phyloP scores from a whole-genome alignment of 345 rosid genomes.

The Erodium maritimum region DNA sequence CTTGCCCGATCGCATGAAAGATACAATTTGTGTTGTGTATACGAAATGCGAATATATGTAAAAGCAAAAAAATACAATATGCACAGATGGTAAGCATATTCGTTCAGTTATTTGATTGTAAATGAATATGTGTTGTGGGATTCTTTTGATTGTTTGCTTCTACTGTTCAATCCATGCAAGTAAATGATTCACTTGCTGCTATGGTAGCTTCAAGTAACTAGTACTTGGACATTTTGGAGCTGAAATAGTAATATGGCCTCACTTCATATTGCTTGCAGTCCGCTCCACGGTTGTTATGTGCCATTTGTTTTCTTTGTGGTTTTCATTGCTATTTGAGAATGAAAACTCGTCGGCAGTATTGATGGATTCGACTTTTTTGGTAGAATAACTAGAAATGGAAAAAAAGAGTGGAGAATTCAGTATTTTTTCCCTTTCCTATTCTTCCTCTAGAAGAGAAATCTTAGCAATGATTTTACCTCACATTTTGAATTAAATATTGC shows the following conservation, averaged over 20 bases:
- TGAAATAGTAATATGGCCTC: background rate
- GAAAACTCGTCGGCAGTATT: background rate
- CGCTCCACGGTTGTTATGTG: background rate
- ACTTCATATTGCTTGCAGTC: background rate
- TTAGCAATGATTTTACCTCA: background rate
- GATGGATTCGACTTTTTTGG: no score
- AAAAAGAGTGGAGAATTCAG: no score
- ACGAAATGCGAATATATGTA: no score
- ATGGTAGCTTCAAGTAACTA: background rate
- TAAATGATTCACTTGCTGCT: background rate
- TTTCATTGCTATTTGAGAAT: background rate
- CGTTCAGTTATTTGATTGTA: no score
- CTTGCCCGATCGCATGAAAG: background rate
- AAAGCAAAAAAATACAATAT: background rate
- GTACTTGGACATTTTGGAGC: background rate
- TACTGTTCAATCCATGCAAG: background rate
- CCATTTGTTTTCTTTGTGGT: background rate
- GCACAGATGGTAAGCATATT: background rate
- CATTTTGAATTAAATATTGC: background rate
- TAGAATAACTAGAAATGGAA: no score
- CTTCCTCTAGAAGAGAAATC: no score
- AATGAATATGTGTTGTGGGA: background rate
- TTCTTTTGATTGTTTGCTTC: background rate
- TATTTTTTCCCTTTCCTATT: no score
- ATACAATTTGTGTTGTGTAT: background rate